A percentile compares a stretch with the other conserved stretches of the same genome.
phyloP scores from a whole-genome alignment of 805 yeast species.

The Tetrapisispora namnaoensis region DNA sequence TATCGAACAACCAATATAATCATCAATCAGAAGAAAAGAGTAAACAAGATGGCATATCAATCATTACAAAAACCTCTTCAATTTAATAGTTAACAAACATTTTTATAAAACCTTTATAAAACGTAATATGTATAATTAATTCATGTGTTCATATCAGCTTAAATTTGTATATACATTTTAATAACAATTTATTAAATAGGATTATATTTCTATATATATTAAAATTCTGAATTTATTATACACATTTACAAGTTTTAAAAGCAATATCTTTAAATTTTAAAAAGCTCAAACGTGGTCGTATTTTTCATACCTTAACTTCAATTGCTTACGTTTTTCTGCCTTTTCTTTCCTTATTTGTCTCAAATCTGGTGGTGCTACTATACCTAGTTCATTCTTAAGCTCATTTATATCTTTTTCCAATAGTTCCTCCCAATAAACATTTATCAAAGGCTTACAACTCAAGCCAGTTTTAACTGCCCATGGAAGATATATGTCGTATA shows the following conservation, averaged over 20 bases:
- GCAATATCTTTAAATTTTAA: too few species aligned
- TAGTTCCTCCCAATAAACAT: conserved; percentile 85
- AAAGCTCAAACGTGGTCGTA: neutral
- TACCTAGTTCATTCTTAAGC: conserved; percentile 60
- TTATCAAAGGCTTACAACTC: conserved; percentile 64
- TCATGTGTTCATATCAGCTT: too few species aligned
- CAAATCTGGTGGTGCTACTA: conserved; percentile 72
- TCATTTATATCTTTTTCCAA: conserved; percentile 65
- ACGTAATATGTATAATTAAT: too few species aligned
- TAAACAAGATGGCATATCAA: neutral
- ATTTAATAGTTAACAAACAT: neutral
- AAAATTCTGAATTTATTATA: neutral
- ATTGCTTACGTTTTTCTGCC: conserved; percentile 12
- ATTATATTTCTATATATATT: neutral
- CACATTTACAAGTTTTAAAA: too few species aligned
- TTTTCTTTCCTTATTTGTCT: conserved; percentile 46
- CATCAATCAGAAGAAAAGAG: neutral
- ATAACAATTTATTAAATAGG: too few species aligned
- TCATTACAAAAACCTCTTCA: neutral
- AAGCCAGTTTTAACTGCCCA: conserved; percentile 78
- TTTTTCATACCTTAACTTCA: conserved; percentile 20
- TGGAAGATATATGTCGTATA: conserved; percentile 66
- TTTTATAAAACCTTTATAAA: too few species aligned
- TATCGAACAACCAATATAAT: neutral
- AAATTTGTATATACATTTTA: too few species aligned